These are phyloP conservation scores for Apodospora peruviana DNA, from an alignment of 495 filamentous ascomycete genomes.

Conservation along the genomic window DNA sequence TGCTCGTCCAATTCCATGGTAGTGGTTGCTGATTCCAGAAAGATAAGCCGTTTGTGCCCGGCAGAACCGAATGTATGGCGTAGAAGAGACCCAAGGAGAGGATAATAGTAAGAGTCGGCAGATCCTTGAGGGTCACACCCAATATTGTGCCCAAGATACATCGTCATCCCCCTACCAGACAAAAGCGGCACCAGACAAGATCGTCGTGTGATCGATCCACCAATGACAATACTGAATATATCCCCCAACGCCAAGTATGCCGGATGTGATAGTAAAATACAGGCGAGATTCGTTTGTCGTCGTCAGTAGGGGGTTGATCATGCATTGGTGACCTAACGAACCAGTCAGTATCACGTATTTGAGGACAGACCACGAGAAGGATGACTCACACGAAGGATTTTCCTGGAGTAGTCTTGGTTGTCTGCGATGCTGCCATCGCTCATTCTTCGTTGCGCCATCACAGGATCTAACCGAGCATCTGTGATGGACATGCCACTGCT, in stretches of 20 bases:
- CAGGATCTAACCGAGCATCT: slow-evolving; percentile 84
- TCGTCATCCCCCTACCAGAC: slow-evolving; percentile 27
- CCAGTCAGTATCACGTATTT: neutral
- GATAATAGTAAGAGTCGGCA: slow-evolving; percentile 34
- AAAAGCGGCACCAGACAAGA: slow-evolving; percentile 30
- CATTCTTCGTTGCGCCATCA: slow-evolving; percentile 79
- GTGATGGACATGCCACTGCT: slow-evolving; percentile 57
- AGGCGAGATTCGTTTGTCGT: slow-evolving; percentile 45
- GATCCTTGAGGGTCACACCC: slow-evolving; percentile 21
- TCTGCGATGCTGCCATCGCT: slow-evolving; percentile 98
- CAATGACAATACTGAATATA: slow-evolving; percentile 35
- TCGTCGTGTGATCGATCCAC: slow-evolving; percentile 35
- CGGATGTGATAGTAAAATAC: slow-evolving; percentile 39
- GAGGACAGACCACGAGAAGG: neutral
- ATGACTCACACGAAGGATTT: slow-evolving; percentile 78
- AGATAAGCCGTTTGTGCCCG: neutral
- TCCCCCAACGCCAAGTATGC: slow-evolving; percentile 50
- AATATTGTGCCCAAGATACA: slow-evolving; percentile 16
- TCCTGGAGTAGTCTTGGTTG: slow-evolving; percentile 93
- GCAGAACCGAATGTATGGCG: neutral
- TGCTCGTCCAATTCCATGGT: too few relatives aligned
- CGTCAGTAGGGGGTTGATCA: slow-evolving; percentile 35
- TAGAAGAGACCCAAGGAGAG: slow-evolving; percentile 30
- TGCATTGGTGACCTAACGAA: slow-evolving; percentile 50
- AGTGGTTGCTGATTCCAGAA: neutral